Conservation (phyloP, 345 rosid genomes). For the Laguncularia racemosa region DNA sequence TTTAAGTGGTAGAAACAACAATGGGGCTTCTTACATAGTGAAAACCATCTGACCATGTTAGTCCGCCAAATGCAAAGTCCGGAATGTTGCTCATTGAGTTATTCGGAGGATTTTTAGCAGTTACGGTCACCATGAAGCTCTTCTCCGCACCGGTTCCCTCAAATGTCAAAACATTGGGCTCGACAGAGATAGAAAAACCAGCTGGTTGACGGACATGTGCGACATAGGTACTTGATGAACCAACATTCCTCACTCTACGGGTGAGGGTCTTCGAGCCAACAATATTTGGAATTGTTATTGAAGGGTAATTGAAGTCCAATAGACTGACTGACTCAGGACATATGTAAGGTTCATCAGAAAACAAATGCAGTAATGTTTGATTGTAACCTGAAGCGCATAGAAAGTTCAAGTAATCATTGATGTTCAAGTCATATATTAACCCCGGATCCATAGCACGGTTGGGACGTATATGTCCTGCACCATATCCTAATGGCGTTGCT, state of each 20-base stretch:
- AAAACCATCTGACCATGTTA: conserved; percentile 45
- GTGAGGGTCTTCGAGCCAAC: conserved; percentile 19
- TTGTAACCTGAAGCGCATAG: conserved; percentile 66
- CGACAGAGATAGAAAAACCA: conserved; percentile 39
- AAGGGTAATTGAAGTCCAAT: conserved; percentile 66
- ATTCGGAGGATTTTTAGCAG: conserved; percentile 9
- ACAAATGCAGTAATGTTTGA: conserved; percentile 15
- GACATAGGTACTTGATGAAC: conserved; percentile 37
- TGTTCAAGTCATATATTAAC: conserved; percentile 49
- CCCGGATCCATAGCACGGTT: conserved; percentile 74
- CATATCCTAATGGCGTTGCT: conserved; percentile 57
- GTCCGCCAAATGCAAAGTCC: conserved; percentile 33
- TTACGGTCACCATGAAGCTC: conserved; percentile 40
- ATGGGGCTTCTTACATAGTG: conserved; percentile 65
- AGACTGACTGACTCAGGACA: conserved; percentile 36
- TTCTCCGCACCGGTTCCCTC: conserved; percentile 39
- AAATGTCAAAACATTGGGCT: conserved; percentile 36
- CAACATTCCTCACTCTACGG: conserved; percentile 64
- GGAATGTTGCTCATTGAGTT: conserved; percentile 2
- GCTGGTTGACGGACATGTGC: conserved; percentile 29
- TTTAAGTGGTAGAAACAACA: conserved; percentile 16
- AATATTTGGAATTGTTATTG: conserved; percentile 42
- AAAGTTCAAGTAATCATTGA: conserved; percentile 53
- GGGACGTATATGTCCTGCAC: conserved; percentile 69
- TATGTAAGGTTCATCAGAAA: conserved; percentile 21